Conservation (phyloP, 2,329 filamentous ascomycete species). For the Cladosporium phlei region DNA sequence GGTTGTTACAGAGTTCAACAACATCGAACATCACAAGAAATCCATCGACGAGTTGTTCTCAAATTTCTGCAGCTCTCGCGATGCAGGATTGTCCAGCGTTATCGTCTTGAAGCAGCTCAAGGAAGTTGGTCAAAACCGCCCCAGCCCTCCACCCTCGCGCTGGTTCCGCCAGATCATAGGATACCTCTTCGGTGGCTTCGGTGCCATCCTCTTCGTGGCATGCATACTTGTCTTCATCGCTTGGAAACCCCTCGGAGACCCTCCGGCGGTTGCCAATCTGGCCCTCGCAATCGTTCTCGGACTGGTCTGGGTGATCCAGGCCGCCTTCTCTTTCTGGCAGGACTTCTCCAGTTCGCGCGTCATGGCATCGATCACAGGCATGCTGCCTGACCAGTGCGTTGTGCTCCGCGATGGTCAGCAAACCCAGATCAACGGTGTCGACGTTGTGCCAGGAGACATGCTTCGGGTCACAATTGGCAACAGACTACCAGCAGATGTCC, state of each 20-base stretch:
- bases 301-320: conserved; percentile 60
- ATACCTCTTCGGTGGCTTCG: conserved; percentile 76
- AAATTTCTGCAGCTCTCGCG: conserved; percentile 54
- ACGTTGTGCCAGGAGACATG: conserved; percentile 69
- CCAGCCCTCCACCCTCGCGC: conserved; percentile 60
- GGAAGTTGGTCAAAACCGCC: conserved; percentile 63
- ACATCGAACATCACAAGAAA: conserved; percentile 65
- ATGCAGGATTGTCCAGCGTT: conserved; percentile 56
- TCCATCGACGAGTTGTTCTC: conserved; percentile 54
- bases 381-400: conserved; percentile 70
- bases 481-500: conserved; percentile 68
- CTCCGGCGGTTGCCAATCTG: conserved; percentile 65
- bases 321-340: conserved; percentile 53
- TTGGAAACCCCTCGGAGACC: conserved; percentile 69
- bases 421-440: conserved; percentile 31
- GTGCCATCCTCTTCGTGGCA: conserved; percentile 63
- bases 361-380: conserved; percentile 73
- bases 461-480: conserved; percentile 65
- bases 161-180: conserved; percentile 55
- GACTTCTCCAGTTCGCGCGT: conserved; percentile 73
- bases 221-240: conserved; percentile 69
- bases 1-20: conserved; percentile 28
- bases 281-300: conserved; percentile 69
- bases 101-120: conserved; percentile 52
- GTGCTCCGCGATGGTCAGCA: conserved; percentile 57